Evolutionary conservation across 306 rosid genomes (phyloP).

Genomic region (Vigna reflexopilosa): DNA sequence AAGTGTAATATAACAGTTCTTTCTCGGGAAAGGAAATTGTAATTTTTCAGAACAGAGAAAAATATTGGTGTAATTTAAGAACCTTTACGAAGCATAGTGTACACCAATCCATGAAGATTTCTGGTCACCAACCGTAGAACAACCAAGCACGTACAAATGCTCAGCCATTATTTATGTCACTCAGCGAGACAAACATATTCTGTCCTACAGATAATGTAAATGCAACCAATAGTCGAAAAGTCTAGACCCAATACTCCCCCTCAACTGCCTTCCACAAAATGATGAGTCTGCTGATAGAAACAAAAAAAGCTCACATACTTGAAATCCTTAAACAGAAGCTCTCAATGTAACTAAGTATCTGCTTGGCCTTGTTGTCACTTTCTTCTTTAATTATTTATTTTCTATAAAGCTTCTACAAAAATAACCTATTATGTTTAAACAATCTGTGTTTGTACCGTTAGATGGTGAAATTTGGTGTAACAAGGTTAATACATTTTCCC

Average conservation of each 20-base stretch:
- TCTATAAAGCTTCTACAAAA: not conserved
- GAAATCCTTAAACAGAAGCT: not conserved
- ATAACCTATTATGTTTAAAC: not conserved
- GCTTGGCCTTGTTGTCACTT: not conserved
- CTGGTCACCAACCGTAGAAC: slow-evolving; percentile 26
- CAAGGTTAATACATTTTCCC: slow-evolving; percentile 8
- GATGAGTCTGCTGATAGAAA: slow-evolving; percentile 14
- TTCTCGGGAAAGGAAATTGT: not conserved
- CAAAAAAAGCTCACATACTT: not conserved
- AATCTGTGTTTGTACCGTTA: not conserved
- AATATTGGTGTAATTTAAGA: slow-evolving; percentile 1
- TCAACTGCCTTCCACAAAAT: slow-evolving; percentile 12
- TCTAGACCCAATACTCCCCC: slow-evolving; percentile 21
- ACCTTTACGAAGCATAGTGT: not conserved
- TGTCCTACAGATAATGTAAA: slow-evolving; percentile 28
- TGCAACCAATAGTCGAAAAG: slow-evolving; percentile 16
- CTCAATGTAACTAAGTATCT: not conserved
- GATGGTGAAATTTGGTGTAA: too few species aligned
- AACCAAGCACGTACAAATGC: slow-evolving; percentile 22
- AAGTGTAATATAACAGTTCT: not conserved
- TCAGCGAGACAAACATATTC: slow-evolving; percentile 17
- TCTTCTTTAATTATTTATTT: not conserved
- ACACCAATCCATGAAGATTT: slow-evolving; percentile 5
- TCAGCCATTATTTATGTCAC: not conserved
- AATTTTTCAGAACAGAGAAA: not conserved